Evolutionary conservation across 2,329 filamentous ascomycete species (phyloP).

Genomic region (Paecilomyces variotii): DNA sequence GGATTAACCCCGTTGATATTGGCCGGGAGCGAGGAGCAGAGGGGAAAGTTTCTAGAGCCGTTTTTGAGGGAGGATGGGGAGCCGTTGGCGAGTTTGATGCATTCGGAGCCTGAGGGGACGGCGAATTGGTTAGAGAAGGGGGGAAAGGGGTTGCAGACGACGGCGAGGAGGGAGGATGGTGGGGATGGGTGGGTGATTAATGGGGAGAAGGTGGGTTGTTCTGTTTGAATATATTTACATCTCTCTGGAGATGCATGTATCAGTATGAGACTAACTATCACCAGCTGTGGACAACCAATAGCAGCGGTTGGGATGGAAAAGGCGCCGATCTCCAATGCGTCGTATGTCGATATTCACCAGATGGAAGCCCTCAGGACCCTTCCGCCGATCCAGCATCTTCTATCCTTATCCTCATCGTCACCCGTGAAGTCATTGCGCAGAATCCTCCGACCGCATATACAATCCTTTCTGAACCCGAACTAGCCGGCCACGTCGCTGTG

Average conservation of each 20-base stretch:
- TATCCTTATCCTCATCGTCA: constrained; percentile 46
- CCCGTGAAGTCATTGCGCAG: constrained; percentile 39
- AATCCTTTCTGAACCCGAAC: constrained; percentile 40
- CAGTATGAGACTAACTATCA: neutral
- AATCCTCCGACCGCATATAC: constrained; percentile 38
- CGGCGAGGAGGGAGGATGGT: constrained; percentile 33
- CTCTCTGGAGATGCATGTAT: no score
- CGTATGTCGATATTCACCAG: constrained; percentile 37
- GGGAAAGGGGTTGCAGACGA: constrained; percentile 42
- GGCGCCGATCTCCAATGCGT: constrained; percentile 48
- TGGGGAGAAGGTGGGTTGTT: constrained; percentile 42
- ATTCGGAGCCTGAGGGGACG: constrained; percentile 45
- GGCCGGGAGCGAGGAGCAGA: constrained; percentile 31
- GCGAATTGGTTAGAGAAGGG: constrained; percentile 48
- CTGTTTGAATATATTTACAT: neutral
- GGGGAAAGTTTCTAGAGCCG: constrained; percentile 38
- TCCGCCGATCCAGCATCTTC: constrained; percentile 17
- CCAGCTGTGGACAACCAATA: constrained; percentile 49
- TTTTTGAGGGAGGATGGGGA: constrained; percentile 40
- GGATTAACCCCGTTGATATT: constrained; percentile 46
- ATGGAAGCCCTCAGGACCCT: constrained; percentile 8
- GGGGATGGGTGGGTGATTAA: constrained; percentile 46
- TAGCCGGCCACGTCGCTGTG: constrained; percentile 41
- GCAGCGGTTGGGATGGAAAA: constrained; percentile 45
- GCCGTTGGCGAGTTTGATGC: constrained; percentile 44